Evolutionary conservation across 176 grass and related monocot genomes (phyloP).

Genomic region (Hsuehochloa calcarea): DNA sequence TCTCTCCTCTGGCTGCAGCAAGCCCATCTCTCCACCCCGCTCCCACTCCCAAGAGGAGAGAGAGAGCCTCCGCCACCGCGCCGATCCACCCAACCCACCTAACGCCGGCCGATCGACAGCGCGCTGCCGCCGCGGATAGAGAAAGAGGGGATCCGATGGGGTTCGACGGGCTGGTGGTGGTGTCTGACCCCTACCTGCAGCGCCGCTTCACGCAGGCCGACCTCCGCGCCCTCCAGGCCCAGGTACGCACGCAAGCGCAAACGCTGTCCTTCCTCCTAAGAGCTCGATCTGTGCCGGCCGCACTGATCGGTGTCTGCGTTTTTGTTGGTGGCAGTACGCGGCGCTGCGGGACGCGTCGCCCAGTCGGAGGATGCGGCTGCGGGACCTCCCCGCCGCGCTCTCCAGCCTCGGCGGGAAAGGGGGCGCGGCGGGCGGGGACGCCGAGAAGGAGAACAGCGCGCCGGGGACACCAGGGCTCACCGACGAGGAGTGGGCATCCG

Average conservation of each 20-base stretch:
- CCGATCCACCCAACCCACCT: constrained; percentile 11
- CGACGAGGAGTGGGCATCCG: constrained; percentile 54
- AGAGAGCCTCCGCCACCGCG: background rate
- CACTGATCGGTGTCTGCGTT: background rate
- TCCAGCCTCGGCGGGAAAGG: constrained; percentile 21
- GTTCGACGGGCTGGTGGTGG: constrained; percentile 49
- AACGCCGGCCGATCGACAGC: background rate
- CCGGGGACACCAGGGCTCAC: constrained; percentile 32
- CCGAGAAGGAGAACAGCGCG: constrained; percentile 46
- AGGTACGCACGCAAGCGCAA: constrained; percentile 24
- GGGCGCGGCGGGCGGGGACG: background rate
- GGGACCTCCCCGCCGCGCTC: constrained; percentile 64
- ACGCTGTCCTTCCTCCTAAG: background rate
- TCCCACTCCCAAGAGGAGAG: background rate
- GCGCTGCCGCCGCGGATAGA: background rate
- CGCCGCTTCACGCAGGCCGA: constrained; percentile 82
- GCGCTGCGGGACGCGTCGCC: constrained; percentile 45
- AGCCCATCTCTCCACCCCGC: background rate
- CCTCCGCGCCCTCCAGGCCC: constrained; percentile 63
- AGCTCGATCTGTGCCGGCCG: background rate
- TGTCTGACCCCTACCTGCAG: constrained; percentile 78
- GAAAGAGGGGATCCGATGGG: constrained; percentile 19
- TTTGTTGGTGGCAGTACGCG: constrained; percentile 37
- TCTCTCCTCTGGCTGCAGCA: constrained; percentile 32
- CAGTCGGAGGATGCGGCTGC: constrained; percentile 47